Base-by-base conservation (phyloP, 2,329 filamentous ascomycete genomes). In the Arthrinium phaeospermum region DNA sequence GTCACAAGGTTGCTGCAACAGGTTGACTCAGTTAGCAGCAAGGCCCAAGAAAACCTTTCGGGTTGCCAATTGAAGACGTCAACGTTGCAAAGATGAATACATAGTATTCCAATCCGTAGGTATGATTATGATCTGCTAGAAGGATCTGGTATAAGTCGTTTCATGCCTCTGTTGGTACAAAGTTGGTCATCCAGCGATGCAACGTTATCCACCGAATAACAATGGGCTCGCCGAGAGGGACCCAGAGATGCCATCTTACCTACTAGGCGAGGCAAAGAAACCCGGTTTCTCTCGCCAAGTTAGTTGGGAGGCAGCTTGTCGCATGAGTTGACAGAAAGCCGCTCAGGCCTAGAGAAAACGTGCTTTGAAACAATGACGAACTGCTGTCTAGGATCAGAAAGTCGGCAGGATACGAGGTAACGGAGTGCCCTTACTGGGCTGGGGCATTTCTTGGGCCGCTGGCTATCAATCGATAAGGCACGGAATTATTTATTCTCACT, bases 271-370 rank as follows among this genome's bases (percentile, higher is more conserved):
- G 53, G 53, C 53, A 61, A 61, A 34, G 3, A 34, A 8, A 22
- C 51, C 16, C 30, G 41, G 57, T 19, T n/a, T 1, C 53, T 37
- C 30, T 61, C 30, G 12, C 53, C 3, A 37, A 64, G 30, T 34
- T 27, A 27, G 14, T 16, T 57, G 27, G 53, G 53, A 57, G 57
- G 30, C 57, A 41, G 57, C 57, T n/a, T 64, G 34, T 64, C 57
- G 57, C 57, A 64, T 41, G 34, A 64, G 57, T 64, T 64, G 57
- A 64, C 57, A 64, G 57, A 34, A 64, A 64, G 34, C 57, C 57
- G 57, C 57, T 64, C 57, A 64, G 57, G 30, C 57, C 57, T 64
- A n/a, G 3, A 24, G 57, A 64, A 64, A 64, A 64, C 57, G 57
- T 64, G 57, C 34, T 41, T 64, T 64, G 57, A 41, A 64, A 41